These are phyloP conservation scores for Colletotrichum chlorophyti DNA, from an alignment of 2,329 filamentous ascomycete species.

Conservation along the genomic window DNA sequence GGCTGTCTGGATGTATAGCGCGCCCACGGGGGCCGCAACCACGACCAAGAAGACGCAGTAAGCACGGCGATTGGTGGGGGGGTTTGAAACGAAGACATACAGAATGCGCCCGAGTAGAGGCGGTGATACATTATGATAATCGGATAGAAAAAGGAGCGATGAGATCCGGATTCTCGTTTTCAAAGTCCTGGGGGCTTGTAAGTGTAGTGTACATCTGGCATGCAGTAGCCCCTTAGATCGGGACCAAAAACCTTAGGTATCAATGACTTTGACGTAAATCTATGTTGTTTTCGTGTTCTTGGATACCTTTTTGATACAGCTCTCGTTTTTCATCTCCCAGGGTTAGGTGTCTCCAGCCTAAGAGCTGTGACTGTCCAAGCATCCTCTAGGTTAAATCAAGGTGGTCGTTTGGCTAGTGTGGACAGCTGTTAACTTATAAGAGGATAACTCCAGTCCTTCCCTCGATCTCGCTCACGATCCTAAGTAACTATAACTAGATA, in stretches of 20 bases:
- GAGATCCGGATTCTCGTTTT: background rate
- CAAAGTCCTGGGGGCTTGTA: slow-evolving; percentile 13
- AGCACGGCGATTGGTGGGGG: background rate
- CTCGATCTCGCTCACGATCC: no score
- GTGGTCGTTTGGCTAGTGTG: no score
- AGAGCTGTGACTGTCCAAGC: no score
- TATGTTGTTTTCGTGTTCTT: no score
- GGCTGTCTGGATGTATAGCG: slow-evolving; percentile 82
- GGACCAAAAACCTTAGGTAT: slow-evolving; percentile 20
- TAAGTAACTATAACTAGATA: no score
- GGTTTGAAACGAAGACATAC: background rate
- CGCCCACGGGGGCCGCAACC: slow-evolving; percentile 46
- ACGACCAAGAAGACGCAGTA: slow-evolving; percentile 57
- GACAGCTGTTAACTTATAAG: no score
- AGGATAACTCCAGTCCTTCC: no score
- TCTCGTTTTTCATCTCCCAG: no score
- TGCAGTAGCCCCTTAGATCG: background rate
- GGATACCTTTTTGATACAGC: no score
- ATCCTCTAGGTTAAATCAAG: no score
- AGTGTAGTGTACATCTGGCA: slow-evolving; percentile 28
- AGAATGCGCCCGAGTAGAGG: background rate
- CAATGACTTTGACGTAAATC: slow-evolving; percentile 27
- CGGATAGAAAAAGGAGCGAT: background rate
- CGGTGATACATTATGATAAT: background rate
- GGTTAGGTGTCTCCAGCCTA: no score